Evolutionary conservation across 345 rosid genomes (phyloP).

Genomic region (Reutealis trisperma): DNA sequence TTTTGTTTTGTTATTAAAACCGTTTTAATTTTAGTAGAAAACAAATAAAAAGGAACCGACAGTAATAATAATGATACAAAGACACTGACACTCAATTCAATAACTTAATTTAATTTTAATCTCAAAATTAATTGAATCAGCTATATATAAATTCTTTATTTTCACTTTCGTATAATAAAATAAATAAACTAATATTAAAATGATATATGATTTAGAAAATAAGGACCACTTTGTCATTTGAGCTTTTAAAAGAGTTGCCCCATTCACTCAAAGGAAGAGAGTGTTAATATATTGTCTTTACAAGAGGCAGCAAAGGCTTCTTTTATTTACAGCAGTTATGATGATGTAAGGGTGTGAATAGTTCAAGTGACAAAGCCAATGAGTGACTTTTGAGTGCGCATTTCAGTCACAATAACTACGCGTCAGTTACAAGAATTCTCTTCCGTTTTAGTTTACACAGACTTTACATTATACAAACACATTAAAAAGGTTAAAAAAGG

Average conservation of each 20-base stretch:
- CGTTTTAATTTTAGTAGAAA: no score
- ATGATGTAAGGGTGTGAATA: conserved; percentile 14
- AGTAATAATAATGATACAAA: no score
- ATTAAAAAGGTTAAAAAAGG: neutral
- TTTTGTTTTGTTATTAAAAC: no score
- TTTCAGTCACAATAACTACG: conserved; percentile 10
- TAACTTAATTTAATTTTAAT: no score
- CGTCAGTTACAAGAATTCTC: conserved; percentile 28
- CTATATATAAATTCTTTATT: no score
- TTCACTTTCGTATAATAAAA: no score
- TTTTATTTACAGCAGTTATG: conserved; percentile 29
- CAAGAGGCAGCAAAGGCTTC: neutral
- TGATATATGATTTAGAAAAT: no score
- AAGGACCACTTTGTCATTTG: conserved; percentile 5
- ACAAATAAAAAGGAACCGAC: no score
- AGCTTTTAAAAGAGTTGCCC: neutral
- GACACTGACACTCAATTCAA: no score
- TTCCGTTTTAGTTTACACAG: neutral
- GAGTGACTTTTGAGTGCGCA: conserved; percentile 33
- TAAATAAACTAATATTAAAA: no score
- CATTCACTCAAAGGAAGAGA: neutral
- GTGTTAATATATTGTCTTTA: neutral
- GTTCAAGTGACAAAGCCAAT: conserved; percentile 6
- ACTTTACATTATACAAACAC: neutral
- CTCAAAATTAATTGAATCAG: no score